phyloP scores from a whole-genome alignment of 768 basidiomycete genomes.

The Russula brevipes region DNA sequence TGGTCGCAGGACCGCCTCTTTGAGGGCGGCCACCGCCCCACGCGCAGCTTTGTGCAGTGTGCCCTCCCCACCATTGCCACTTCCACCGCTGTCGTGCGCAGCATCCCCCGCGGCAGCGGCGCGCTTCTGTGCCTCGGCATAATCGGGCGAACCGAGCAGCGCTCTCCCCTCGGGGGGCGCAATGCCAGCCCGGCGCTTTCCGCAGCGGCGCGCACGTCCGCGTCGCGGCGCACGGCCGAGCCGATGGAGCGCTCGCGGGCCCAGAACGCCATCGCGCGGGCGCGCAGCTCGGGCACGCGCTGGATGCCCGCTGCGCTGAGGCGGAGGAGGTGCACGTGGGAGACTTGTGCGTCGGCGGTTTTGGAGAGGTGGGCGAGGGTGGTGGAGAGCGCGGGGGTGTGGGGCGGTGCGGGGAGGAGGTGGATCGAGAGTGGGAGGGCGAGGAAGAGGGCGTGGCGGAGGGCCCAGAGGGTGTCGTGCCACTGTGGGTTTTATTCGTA shows the following conservation, averaged over 20 bases:
- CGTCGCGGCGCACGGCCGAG: conserved; percentile 12
- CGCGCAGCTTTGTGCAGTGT: conserved; percentile 12
- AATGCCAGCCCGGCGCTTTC: conserved; percentile 2
- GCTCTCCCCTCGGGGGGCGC: neutral
- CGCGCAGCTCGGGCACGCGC: conserved; percentile 17
- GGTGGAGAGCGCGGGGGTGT: neutral
- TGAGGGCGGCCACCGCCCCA: neutral
- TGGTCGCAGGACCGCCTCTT: neutral
- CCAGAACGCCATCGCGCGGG: conserved; percentile 16
- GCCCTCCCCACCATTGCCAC: conserved; percentile 1
- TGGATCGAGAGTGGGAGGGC: conserved; percentile 17
- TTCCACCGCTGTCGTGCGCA: neutral
- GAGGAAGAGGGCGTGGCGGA: conserved; percentile 24
- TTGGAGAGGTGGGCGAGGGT: neutral
- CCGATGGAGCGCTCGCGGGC: conserved; percentile 10
- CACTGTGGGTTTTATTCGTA: conserved; percentile 5
- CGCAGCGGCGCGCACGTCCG: conserved; percentile 19
- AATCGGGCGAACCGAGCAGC: conserved; percentile 1
- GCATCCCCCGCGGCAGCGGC: neutral
- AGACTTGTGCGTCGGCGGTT: conserved; percentile 11
- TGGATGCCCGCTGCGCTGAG: conserved; percentile 1
- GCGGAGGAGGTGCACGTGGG: conserved; percentile 14
- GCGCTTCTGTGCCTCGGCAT: neutral
- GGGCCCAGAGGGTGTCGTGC: conserved; percentile 21
- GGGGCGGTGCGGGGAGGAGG: conserved; percentile 9